Conservation (phyloP, 2,329 filamentous ascomycete genomes). For the Aspergillus sp. region DNA sequence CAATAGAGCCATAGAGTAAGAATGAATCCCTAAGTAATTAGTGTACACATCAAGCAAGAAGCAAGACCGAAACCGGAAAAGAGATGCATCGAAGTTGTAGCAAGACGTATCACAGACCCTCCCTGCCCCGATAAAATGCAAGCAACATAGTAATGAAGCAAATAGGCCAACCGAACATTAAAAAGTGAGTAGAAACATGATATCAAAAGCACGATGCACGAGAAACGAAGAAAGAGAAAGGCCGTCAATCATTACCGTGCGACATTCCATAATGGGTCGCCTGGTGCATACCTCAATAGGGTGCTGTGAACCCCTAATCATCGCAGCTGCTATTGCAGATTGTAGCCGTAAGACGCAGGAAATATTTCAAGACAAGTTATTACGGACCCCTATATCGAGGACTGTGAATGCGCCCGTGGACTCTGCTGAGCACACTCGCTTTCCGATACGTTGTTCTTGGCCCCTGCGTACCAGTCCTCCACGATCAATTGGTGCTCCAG, state of each 20-base stretch:
- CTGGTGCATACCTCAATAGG: not conserved
- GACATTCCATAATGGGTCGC: not conserved
- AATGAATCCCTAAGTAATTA: not conserved
- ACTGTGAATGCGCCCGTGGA: constrained; percentile 18
- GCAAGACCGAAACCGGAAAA: not conserved
- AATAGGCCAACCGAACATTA: not conserved
- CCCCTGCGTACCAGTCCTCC: constrained; percentile 66
- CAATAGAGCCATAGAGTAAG: not conserved
- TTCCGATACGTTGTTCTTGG: constrained; percentile 32
- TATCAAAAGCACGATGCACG: not conserved
- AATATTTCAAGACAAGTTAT: not conserved
- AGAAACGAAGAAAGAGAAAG: not conserved
- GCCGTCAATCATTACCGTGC: not conserved
- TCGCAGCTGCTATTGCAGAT: not conserved
- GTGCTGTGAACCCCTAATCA: not conserved
- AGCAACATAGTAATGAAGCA: not conserved
- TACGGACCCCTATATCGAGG: constrained; percentile 18
- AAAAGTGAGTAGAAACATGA: not conserved
- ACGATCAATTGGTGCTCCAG: constrained; percentile 65
- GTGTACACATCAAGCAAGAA: not conserved
- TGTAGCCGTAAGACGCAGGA: not conserved
- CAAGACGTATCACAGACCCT: not conserved
- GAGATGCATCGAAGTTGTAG: not conserved
- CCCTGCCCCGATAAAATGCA: not conserved
- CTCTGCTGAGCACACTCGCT: constrained; percentile 39